These are phyloP conservation scores for Chlamydomonas incerta DNA, from an alignment of 139 green algal species.

Conservation along the genomic window DNA sequence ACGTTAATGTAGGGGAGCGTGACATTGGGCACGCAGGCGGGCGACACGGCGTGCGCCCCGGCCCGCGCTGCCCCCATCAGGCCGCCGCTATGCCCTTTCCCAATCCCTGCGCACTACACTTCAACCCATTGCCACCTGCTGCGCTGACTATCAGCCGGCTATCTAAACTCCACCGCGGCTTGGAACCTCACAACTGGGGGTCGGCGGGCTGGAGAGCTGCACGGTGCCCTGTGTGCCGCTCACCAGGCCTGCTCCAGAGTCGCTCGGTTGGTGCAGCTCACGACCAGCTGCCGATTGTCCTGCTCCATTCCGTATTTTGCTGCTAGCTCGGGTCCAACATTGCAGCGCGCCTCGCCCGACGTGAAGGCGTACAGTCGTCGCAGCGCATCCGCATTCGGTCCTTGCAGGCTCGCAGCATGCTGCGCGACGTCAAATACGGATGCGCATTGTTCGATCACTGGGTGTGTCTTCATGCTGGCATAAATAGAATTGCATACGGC, in stretches of 20 bases:
- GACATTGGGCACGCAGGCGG: no score
- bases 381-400: background rate
- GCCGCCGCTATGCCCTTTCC: no score
- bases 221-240: no score
- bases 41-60: no score
- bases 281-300: conserved; percentile 74
- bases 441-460: no score
- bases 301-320: conserved; percentile 69
- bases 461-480: no score
- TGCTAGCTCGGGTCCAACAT: conserved; percentile 46
- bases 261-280: conserved; percentile 69
- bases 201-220: no score
- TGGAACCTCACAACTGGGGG: no score
- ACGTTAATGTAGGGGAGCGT: no score
- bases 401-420: background rate
- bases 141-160: background rate
- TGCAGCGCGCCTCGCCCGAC: conserved; percentile 17
- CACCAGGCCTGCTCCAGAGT: conserved; percentile 40
- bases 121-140: background rate
- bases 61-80: no score
- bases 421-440: conserved; percentile 25
- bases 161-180: background rate
- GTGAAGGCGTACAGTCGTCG: conserved; percentile 18
- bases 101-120: no score
- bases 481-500: no score